Evolutionary conservation across 1,139 yeast species (phyloP).

Genomic region (Blastobotrys serpentis): DNA sequence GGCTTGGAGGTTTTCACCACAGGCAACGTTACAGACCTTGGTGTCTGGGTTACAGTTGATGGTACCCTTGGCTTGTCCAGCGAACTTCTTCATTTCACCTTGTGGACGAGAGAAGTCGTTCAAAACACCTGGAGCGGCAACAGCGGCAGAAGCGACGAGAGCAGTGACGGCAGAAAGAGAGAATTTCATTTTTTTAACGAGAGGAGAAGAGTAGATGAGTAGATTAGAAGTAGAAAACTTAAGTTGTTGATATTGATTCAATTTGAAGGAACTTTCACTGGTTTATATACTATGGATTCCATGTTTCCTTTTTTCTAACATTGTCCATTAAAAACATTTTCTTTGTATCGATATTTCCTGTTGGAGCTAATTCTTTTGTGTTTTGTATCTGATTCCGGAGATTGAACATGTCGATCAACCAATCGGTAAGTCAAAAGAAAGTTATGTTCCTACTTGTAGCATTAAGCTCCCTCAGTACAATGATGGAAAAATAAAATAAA

Average conservation of each 20-base stretch:
- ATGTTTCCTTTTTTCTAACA: neutral
- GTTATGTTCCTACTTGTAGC: no score
- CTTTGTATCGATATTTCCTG: no score
- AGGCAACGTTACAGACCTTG: constrained; percentile 18
- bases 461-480: no score
- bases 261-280: neutral
- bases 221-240: no score
- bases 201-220: no score
- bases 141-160: constrained; percentile 10
- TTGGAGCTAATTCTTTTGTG: no score
- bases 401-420: no score
- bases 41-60: constrained; percentile 21
- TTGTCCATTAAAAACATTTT: no score
- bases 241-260: neutral
- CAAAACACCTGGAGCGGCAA: constrained; percentile 13
- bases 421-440: no score
- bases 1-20: constrained; percentile 17
- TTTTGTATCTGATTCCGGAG: no score
- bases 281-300: neutral
- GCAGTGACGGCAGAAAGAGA: constrained; percentile 8
- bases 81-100: constrained; percentile 8
- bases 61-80: constrained; percentile 12
- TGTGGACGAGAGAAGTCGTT: constrained; percentile 7
- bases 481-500: no score
- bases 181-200: constrained; percentile 15